These are phyloP conservation scores for Bisporella sp. DNA, from an alignment of 2,329 filamentous ascomycete genomes.

Conservation along the genomic window DNA sequence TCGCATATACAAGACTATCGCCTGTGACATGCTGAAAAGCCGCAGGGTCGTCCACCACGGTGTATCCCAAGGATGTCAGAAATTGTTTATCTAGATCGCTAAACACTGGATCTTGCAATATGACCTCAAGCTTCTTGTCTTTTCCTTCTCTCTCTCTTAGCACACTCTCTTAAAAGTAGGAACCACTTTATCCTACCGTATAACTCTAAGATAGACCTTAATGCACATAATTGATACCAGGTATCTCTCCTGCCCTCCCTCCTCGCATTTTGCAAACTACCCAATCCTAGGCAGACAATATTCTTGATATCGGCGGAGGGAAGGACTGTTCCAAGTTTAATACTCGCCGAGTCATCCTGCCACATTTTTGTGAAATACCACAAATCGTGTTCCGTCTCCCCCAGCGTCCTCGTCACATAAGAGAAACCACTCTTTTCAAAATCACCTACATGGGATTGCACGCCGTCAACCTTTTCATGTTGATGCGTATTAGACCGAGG, in stretches of 20 bases:
- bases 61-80: constrained; percentile 18
- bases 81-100: constrained; percentile 25
- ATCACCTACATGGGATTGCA: constrained; percentile 18
- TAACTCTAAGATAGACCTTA: constrained; percentile 18
- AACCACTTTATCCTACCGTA: constrained; percentile 10
- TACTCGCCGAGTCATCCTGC: constrained; percentile 17
- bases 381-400: constrained; percentile 22
- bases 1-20: constrained; percentile 25
- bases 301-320: constrained; percentile 10
- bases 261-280: constrained; percentile 24
- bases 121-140: background rate
- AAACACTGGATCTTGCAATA: constrained; percentile 27
- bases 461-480: background rate
- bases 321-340: constrained; percentile 9
- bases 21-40: constrained; percentile 20
- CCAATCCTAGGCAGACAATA: constrained; percentile 25
- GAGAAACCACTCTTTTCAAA: constrained; percentile 19
- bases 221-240: constrained; percentile 24
- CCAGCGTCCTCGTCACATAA: constrained; percentile 23
- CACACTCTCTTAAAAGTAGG: background rate
- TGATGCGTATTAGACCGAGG: constrained; percentile 3
- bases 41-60: constrained; percentile 22
- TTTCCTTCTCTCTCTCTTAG: background rate
- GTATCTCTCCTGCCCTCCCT: constrained; percentile 22
- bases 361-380: constrained; percentile 20